Evolutionary conservation across 2,329 filamentous ascomycete genomes (phyloP).

Genomic region (Paraconiothyrium sp.): DNA sequence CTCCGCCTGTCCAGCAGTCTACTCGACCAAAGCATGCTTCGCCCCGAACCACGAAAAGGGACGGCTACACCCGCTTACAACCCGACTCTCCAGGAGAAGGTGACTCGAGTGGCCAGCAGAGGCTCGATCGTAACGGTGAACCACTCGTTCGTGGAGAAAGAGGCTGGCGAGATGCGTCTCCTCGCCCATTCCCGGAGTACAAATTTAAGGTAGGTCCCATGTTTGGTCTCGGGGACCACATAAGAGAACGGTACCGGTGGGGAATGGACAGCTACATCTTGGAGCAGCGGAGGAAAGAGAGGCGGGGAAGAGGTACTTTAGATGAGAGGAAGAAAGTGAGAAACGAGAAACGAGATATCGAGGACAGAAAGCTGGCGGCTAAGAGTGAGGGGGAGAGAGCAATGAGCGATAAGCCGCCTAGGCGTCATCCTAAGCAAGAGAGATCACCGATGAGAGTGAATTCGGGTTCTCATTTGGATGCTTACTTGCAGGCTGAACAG

Average conservation of each 20-base stretch:
- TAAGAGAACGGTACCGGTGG: conserved; percentile 33
- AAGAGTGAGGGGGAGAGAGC: not conserved
- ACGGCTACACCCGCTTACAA: not conserved
- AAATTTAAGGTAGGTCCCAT: conserved; percentile 26
- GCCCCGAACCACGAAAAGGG: not conserved
- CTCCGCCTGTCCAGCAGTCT: not conserved
- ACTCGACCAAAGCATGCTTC: not conserved
- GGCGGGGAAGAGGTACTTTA: conserved; percentile 22
- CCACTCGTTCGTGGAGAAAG: conserved; percentile 15
- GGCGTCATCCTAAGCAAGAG: not conserved
- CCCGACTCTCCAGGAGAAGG: not conserved
- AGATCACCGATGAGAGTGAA: no score
- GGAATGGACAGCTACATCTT: conserved; percentile 33
- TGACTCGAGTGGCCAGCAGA: conserved; percentile 7
- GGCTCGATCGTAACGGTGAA: conserved; percentile 9
- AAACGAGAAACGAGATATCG: not conserved
- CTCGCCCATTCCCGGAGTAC: conserved; percentile 29
- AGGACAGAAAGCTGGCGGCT: not conserved
- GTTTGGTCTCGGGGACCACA: conserved; percentile 29
- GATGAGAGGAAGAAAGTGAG: conserved; percentile 25
- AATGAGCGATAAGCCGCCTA: not conserved
- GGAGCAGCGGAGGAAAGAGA: conserved; percentile 25
- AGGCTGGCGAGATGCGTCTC: conserved; percentile 29
- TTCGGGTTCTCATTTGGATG: no score
- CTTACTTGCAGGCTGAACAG: no score